Conservation (phyloP, 768 basidiomycete genomes). For the Hericium erinaceus region DNA sequence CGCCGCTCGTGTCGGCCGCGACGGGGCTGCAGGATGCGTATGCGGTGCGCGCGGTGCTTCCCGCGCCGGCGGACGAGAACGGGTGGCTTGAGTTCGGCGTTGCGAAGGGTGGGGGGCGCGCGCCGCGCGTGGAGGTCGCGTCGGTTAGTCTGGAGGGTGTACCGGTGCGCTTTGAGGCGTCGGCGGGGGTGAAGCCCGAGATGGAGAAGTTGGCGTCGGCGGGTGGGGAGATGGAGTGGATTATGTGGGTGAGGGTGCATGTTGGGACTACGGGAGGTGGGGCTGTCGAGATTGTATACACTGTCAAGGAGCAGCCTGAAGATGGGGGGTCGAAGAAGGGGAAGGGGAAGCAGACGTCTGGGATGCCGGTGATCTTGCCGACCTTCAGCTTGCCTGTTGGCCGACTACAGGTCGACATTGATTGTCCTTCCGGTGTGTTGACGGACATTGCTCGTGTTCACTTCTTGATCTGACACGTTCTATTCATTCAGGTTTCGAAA, state of each 20-base stretch:
- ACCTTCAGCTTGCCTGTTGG: conserved; percentile 67
- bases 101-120: conserved; percentile 29
- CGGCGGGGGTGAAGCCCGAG: conserved; percentile 28
- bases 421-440: conserved; percentile 41
- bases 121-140: conserved; percentile 43
- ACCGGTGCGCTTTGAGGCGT: conserved; percentile 51
- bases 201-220: conserved; percentile 28
- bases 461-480: not conserved
- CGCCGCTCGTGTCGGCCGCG: conserved; percentile 30
- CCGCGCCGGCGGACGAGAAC: conserved; percentile 50
- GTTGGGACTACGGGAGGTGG: conserved; percentile 44
- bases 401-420: conserved; percentile 53
- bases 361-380: conserved; percentile 49
- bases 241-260: conserved; percentile 55
- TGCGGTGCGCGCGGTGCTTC: conserved; percentile 43
- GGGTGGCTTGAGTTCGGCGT: conserved; percentile 75
- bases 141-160: conserved; percentile 57
- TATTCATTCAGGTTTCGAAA: conserved; percentile 29
- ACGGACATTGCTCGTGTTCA: not conserved
- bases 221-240: conserved; percentile 53
- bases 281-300: conserved; percentile 53
- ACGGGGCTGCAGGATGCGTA: conserved; percentile 35
- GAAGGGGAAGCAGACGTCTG: conserved; percentile 26
- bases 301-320: conserved; percentile 31
- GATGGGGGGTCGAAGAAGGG: conserved; percentile 1